Percentiles rank a stretch among this genome's conserved stretches.
phyloP scores from a whole-genome alignment of 2,329 filamentous ascomycete species.

The Diaporthe sp. region DNA sequence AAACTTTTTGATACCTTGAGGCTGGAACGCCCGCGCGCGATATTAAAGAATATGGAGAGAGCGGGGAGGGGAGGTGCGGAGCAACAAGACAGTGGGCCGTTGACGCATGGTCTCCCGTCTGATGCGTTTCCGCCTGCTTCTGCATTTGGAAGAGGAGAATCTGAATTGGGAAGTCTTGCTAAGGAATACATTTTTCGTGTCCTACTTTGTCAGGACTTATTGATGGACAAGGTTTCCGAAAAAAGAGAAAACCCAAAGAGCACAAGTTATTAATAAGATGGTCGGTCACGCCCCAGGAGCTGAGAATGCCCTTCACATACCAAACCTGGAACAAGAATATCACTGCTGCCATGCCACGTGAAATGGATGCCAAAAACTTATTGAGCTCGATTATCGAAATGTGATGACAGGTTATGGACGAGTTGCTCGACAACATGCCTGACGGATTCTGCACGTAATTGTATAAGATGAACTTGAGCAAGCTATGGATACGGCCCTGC shows the following conservation, averaged over 20 bases:
- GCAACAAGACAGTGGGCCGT: background rate
- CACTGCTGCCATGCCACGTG: background rate
- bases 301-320: conserved; percentile 22
- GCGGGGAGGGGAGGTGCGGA: background rate
- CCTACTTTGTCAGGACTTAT: conserved; percentile 23
- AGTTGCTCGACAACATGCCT: no score
- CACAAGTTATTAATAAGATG: conserved; percentile 28
- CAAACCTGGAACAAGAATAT: conserved; percentile 8
- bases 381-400: no score
- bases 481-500: background rate
- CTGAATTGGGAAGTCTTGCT: background rate
- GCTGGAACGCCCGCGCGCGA: conserved; percentile 25
- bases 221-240: conserved; percentile 3
- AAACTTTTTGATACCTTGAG: conserved; percentile 37
- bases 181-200: conserved; percentile 25
- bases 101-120: background rate
- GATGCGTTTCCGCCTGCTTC: background rate
- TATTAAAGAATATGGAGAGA: conserved; percentile 14
- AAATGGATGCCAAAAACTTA: no score
- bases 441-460: no score
- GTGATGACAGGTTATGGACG: no score
- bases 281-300: background rate
- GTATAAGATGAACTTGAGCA: background rate
- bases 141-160: background rate
- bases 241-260: conserved; percentile 2